Evolutionary conservation across 768 basidiomycete genomes (phyloP), one percentile per base, ranked within the genome.

Genomic region (Mycena vitilis): DNA sequence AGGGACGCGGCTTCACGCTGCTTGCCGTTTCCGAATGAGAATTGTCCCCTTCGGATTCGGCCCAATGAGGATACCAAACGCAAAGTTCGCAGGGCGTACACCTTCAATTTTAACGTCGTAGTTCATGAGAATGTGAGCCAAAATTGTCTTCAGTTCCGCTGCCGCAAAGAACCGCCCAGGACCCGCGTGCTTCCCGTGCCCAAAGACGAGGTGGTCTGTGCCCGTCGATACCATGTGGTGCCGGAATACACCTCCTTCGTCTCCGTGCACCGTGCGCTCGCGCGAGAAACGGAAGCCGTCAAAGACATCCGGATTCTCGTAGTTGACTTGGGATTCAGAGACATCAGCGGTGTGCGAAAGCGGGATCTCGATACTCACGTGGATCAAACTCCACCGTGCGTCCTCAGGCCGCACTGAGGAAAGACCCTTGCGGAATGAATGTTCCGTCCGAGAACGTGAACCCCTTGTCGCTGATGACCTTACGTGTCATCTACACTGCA

Each of bases 401-500:
- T 2, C 72, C 12, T 1, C n/a, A n/a, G n/a, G 78, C 63, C 3
- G 71, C 71, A 9, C 56, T 36, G 18, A 82, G 34, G 15, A 66
- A 53, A 20, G 75, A 72, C 13, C 79, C 82, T 30, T 77, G 75
- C 0, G 80, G 82, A 30, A 82, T 71, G 10, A 78, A 52, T 0
- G 78, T 78, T 12, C 81, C 82, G 54, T 83, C 80, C 0, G 78
- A 78, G 37, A 83, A 76, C 5, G 73, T 78, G 58, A 77, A 74
- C 23, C 79, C 77, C 44, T 75, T 73, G 51, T 53, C 36, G 5
- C 23, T 44, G 34, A 54, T 23, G 8, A 54, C 53, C 12, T 54
- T 38, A 20, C 53, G 53, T 12, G 8, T 37, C 53, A 54, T 54
- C 18, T 20, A 2, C 9, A 38, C 20, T 54, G 16, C 18, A 16